Evolutionary conservation across 1,284 basidiomycete species (phyloP), one percentile per base, ranked within the genome.

Genomic region (Malassezia pachydermatis): DNA sequence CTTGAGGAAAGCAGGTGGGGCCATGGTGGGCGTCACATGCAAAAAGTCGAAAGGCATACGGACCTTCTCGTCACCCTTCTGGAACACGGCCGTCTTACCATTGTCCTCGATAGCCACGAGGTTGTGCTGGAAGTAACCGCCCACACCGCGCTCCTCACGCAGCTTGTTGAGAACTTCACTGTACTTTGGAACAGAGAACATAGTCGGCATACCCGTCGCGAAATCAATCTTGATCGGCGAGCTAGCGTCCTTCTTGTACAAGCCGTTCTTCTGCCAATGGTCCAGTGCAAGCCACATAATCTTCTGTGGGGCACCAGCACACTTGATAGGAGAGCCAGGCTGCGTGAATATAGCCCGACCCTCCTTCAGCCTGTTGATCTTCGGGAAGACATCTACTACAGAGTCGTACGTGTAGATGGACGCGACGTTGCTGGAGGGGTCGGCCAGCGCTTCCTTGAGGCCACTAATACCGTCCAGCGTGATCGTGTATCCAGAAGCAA

Each of bases 331-430:
- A 19, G 90, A 88, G n/a, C 84, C 81, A 24, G 90, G 92, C 72
- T 96, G 92, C 0, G 92, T 96, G 75, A 98, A 96, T 64, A 98
- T 79, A 2, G 90, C 89, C 45, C 83, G 81, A 16, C 88, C 89
- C 4, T 77, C 76, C 42, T 83, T 79, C 56, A 90, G 78, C 8
- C 78, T 86, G 0, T 83, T 36, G 35, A 68, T 60, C 33, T 55
- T 56, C 46, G 54, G 50, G 32, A 59, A 67, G 5, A 67, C 58
- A 48, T 65, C 58, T 49, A 59, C 57, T 41, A 59, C 60, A 3
- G 63, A 54, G 48, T 66, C 49, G 54, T 67, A 68, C 39, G 55
- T 84, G 76, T 96, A 96, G 58, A 94, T 94, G n/a, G 84, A 84
- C 5, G 86, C 84, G 32, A 96, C 88, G n/a, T 84, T 84, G 5